Evolutionary conservation across 2,329 filamentous ascomycete genomes (phyloP), one percentile per base, ranked within the genome.

Genomic region (Diaporthe amygdali): DNA sequence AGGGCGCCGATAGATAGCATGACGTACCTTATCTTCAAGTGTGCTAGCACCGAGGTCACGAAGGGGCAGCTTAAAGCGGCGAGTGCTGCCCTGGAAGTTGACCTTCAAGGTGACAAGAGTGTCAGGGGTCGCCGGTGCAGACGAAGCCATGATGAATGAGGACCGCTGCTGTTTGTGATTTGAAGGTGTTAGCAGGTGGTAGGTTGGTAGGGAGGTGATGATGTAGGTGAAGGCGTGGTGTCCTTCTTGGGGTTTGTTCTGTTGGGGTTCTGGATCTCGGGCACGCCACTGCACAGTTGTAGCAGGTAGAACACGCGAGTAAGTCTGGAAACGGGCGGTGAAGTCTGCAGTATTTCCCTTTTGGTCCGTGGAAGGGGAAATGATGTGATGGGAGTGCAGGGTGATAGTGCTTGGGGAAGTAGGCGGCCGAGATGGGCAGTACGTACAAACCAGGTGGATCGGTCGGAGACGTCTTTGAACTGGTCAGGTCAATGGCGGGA

Each of bases 21-120:
- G 76, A 89, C 93, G 80, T 89, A 98, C 96, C 90, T 96, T 97
- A 78, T 90, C 86, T 77, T 95, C 94, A 47, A 99, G 89, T 56
- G 90, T 87, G 74, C 85, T 86, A 63, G 93, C 90, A 74, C 90
- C 90, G 70, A 98, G 91, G 76, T 98, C 96, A 80, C 92, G 91
- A 79, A 98, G 89, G 69, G 94, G 93, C 75, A 98, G 88, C 88
- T 97, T 98, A 85, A 97, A 93, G 77, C 95, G 93, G 78, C 93
- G 91, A 78, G 91, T 93, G 78, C 84, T 85, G 72, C 94, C 94
- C 79, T 95, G 90, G 78, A 93, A 90, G 78, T 90, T 89, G 79
- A 97, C 88, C 86, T 98, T 98, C 84, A 98, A 86, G 75, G 93
- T 94, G 82, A 98, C 93, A 75, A 90, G 85, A 66, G 93, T 94